These are phyloP conservation scores for Wallacemonas sp. DNA, from an alignment of 208 protist genomes.

Conservation along the genomic window DNA sequence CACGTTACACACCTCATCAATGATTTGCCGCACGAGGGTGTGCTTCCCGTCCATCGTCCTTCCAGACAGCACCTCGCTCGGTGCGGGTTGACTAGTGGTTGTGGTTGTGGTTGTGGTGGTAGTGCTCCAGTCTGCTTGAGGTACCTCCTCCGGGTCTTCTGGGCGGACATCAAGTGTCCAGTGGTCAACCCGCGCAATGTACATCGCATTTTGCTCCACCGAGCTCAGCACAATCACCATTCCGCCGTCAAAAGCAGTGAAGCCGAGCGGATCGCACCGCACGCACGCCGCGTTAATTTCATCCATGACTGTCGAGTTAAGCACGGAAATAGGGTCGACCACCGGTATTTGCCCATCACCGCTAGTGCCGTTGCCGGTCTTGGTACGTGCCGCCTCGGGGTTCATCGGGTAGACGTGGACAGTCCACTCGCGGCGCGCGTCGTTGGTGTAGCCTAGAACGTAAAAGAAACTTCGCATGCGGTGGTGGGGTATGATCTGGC, in stretches of 20 bases:
- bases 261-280: neutral
- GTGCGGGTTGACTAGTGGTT: too few relatives aligned
- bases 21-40: neutral
- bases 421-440: neutral
- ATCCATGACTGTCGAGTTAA: neutral
- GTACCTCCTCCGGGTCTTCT: too few relatives aligned
- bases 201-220: neutral
- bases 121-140: neutral
- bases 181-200: neutral
- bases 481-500: conserved; percentile 4
- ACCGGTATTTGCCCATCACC: neutral
- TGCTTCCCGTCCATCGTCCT: neutral
- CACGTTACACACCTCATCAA: conserved; percentile 10
- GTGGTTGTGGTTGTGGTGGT: neutral
- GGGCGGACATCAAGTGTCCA: neutral
- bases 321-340: neutral
- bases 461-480: neutral
- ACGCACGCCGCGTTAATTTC: neutral
- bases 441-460: conserved; percentile 14
- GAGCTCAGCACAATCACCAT: neutral
- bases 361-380: neutral
- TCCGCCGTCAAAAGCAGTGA: neutral
- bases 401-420: neutral
- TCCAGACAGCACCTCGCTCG: neutral
- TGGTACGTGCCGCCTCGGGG: neutral